phyloP scores from a whole-genome alignment of 345 rosid species.

The Mangifera indica region DNA sequence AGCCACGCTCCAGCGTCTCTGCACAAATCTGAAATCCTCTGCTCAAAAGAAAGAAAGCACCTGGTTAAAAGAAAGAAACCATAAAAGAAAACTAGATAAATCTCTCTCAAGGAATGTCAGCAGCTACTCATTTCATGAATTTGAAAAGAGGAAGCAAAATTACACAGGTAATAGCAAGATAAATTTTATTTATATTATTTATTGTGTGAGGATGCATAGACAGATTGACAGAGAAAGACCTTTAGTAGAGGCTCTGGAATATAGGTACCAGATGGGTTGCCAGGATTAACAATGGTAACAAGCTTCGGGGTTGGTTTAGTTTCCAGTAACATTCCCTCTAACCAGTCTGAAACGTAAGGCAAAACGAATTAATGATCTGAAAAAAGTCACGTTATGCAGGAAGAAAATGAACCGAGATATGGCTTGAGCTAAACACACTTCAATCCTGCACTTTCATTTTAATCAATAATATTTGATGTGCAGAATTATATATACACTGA shows the following conservation, averaged over 20 bases:
- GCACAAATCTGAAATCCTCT: slow-evolving; percentile 91
- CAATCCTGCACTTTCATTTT: slow-evolving; percentile 7
- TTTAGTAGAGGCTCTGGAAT: slow-evolving; percentile 82
- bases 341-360: slow-evolving; percentile 65
- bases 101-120: neutral
- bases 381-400: neutral
- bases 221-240: slow-evolving; percentile 40
- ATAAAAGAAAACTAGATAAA: slow-evolving; percentile 7
- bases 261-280: slow-evolving; percentile 91
- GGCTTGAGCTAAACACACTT: neutral
- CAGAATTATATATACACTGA: neutral
- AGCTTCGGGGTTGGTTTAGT: slow-evolving; percentile 83
- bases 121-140: neutral
- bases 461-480: neutral
- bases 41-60: slow-evolving; percentile 13
- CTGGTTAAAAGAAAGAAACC: slow-evolving; percentile 12
- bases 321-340: slow-evolving; percentile 62
- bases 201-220: neutral
- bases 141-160: neutral
- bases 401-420: neutral
- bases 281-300: slow-evolving; percentile 92
- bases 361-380: slow-evolving; percentile 10
- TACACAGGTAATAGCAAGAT: neutral
- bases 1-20: slow-evolving; percentile 89
- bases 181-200: neutral